A percentile compares a stretch with the other conserved stretches of the same genome.
phyloP scores from a whole-genome alignment of 169 alveolate genomes.

The Ichthyophthirius multifiliis region DNA sequence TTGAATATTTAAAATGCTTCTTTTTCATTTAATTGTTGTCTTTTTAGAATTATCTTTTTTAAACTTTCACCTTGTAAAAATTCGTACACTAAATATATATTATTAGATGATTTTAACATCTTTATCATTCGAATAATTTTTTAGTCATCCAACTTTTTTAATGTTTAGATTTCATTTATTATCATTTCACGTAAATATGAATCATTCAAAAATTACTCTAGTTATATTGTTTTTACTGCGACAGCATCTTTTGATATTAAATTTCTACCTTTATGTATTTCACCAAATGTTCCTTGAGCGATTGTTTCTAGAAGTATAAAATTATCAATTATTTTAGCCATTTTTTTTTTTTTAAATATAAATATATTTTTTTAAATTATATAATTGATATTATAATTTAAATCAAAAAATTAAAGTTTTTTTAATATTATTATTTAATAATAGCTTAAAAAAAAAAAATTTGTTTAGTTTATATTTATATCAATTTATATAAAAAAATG shows the following conservation, averaged over 20 bases:
- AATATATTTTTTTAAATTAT: too few relatives aligned
- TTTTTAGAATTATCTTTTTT: neutral
- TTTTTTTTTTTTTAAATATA: neutral
- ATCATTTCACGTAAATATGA: conserved; percentile 29
- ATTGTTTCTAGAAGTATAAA: conserved; percentile 32
- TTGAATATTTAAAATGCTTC: neutral
- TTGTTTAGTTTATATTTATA: too few relatives aligned
- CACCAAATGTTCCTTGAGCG: conserved; percentile 40
- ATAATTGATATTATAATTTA: too few relatives aligned
- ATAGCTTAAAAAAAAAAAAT: too few relatives aligned
- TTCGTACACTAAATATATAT: conserved; percentile 41
- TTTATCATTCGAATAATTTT: conserved; percentile 37
- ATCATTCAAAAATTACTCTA: conserved; percentile 34
- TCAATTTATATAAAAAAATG: too few relatives aligned
- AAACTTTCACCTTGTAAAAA: conserved; percentile 28
- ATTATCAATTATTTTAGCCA: conserved; percentile 49
- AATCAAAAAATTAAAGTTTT: too few relatives aligned
- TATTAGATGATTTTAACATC: conserved; percentile 41
- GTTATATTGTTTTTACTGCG: conserved; percentile 36
- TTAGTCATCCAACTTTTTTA: conserved; percentile 32
- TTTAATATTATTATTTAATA: too few relatives aligned
- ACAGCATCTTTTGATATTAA: conserved; percentile 37
- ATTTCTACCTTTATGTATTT: conserved; percentile 44
- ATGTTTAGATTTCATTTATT: conserved; percentile 37
- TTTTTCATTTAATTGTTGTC: neutral